phyloP scores from a whole-genome alignment of 2,329 filamentous ascomycete species.

The Helotiales sp. region DNA sequence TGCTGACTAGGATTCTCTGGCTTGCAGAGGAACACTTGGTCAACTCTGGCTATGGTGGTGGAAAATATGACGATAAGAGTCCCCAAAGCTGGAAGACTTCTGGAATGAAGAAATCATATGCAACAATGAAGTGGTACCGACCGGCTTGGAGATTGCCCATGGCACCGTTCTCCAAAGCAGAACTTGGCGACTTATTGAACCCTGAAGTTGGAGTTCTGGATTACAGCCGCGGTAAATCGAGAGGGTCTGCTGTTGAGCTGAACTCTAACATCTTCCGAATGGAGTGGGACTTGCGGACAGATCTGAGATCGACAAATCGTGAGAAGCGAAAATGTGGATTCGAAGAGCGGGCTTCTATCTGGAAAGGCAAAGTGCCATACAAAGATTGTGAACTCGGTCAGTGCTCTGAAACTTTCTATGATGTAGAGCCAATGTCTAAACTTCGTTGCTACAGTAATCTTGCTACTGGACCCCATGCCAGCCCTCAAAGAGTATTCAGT shows the following conservation, averaged over 20 bases:
- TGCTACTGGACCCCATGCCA: neutral
- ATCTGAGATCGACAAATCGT: neutral
- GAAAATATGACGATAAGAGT: neutral
- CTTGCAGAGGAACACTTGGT: neutral
- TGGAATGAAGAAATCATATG: neutral
- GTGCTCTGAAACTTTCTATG: neutral
- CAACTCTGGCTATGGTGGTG: neutral
- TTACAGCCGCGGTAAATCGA: neutral
- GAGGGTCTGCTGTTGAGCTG: neutral
- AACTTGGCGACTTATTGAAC: neutral
- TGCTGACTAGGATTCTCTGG: neutral
- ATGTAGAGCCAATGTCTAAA: neutral
- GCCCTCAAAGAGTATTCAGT: neutral
- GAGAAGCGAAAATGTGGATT: neutral
- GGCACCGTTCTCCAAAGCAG: neutral
- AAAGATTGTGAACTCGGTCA: neutral
- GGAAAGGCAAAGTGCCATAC: neutral
- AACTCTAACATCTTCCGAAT: neutral
- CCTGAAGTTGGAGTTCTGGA: neutral
- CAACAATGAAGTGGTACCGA: neutral
- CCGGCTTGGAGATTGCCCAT: neutral
- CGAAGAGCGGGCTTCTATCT: neutral
- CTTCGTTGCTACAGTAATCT: neutral
- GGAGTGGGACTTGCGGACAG: neutral
- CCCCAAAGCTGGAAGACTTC: neutral